Percentiles rank a stretch among this genome's conserved stretches.
phyloP scores from a whole-genome alignment of 2,329 filamentous ascomycete species.

The Uncinocarpus reesii region DNA sequence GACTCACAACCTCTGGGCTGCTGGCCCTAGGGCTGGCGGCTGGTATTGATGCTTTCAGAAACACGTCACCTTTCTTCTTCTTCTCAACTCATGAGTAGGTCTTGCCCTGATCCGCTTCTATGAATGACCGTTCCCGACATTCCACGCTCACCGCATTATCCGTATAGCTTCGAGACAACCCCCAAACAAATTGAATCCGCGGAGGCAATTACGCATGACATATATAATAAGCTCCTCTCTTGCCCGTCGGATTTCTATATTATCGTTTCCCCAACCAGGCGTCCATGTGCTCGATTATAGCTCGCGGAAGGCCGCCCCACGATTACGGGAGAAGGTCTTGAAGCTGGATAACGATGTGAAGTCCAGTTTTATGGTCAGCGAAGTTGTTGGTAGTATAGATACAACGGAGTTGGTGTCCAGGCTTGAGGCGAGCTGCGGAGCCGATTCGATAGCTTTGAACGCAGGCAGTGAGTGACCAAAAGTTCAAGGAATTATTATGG shows the following conservation, averaged over 20 bases:
- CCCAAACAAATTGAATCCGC: constrained; percentile 38
- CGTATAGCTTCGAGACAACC: constrained; percentile 30
- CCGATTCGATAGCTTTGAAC: constrained; percentile 36
- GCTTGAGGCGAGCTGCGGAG: constrained; percentile 41
- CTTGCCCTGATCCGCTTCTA: too few species aligned
- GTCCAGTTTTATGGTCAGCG: constrained; percentile 44
- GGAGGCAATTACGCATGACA: constrained; percentile 33
- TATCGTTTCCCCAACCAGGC: constrained; percentile 65
- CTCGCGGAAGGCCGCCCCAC: constrained; percentile 42
- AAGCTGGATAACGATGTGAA: constrained; percentile 42
- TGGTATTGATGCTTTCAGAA: constrained; percentile 61
- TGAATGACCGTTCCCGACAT: too few species aligned
- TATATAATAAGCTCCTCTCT: constrained; percentile 43
- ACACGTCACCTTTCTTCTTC: constrained; percentile 81
- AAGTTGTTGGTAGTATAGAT: constrained; percentile 44
- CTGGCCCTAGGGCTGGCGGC: constrained; percentile 44
- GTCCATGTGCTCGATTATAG: constrained; percentile 60
- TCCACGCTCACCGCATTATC: too few species aligned
- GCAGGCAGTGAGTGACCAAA: constrained; percentile 29
- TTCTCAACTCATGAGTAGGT: constrained; percentile 74
- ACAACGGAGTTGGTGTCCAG: constrained; percentile 32
- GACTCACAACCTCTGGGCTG: constrained; percentile 35
- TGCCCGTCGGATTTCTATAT: constrained; percentile 71
- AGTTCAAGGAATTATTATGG: neutral
- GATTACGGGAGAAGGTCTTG: constrained; percentile 44